phyloP scores from a whole-genome alignment of 805 yeast species.

The Candida taoyuanica region DNA sequence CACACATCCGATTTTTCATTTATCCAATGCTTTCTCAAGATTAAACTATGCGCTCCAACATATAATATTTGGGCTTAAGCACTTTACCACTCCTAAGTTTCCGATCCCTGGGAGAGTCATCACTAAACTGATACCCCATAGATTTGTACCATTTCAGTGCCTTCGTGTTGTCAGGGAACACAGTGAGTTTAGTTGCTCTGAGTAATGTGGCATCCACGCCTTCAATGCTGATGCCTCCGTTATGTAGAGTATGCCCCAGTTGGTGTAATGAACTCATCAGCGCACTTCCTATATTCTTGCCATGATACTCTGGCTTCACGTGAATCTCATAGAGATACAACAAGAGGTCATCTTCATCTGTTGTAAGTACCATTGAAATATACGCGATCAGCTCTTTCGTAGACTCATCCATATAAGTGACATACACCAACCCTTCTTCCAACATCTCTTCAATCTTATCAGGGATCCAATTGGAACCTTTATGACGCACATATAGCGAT shows the following conservation, averaged over 20 bases:
- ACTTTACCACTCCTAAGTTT: slow-evolving; percentile 36
- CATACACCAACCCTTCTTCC: slow-evolving; percentile 25
- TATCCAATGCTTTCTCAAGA: not conserved
- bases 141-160: slow-evolving; percentile 42
- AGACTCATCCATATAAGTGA: slow-evolving; percentile 7
- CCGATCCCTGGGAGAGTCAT: slow-evolving; percentile 42
- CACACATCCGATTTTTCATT: too few species aligned
- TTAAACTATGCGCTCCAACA: slow-evolving; percentile 21
- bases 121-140: slow-evolving; percentile 35
- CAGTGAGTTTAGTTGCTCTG: slow-evolving; percentile 37
- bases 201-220: slow-evolving; percentile 7
- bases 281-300: slow-evolving; percentile 33
- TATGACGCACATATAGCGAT: slow-evolving; percentile 9
- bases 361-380: slow-evolving; percentile 41
- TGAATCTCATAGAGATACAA: slow-evolving; percentile 59
- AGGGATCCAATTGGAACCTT: slow-evolving; percentile 31
- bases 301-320: slow-evolving; percentile 33
- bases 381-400: slow-evolving; percentile 34
- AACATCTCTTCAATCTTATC: slow-evolving; percentile 37
- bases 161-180: slow-evolving; percentile 40
- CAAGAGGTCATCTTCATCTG: slow-evolving; percentile 35
- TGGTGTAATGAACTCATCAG: slow-evolving; percentile 36
- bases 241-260: slow-evolving; percentile 22
- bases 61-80: slow-evolving; percentile 41
- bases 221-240: not conserved